Evolutionary conservation across 2,329 filamentous ascomycete species (phyloP).

Genomic region (Hypoxylon sp.): DNA sequence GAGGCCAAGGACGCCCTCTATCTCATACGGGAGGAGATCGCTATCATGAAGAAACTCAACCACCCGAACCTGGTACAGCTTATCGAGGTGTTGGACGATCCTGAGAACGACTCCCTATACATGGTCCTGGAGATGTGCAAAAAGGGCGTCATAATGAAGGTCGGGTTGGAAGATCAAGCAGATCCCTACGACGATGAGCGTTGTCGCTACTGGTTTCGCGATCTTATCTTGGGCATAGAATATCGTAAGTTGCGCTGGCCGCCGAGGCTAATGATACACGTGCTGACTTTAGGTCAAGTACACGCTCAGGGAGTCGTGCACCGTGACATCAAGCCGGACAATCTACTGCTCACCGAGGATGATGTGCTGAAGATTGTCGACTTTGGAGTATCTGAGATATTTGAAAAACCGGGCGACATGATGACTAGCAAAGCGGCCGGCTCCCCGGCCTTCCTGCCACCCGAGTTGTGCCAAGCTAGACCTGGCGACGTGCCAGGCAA

Average conservation of each 20-base stretch:
- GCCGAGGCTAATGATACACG: background rate
- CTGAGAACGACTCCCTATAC: constrained; percentile 93
- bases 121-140: constrained; percentile 99
- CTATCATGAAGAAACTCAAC: constrained; percentile 98
- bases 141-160: constrained; percentile 96
- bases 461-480: constrained; percentile 86
- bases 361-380: constrained; percentile 97
- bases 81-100: constrained; percentile 94
- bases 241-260: constrained; percentile 69
- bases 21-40: constrained; percentile 93
- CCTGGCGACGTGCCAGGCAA: constrained; percentile 89
- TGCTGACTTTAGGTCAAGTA: constrained; percentile 58
- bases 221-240: constrained; percentile 93
- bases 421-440: constrained; percentile 91
- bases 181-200: constrained; percentile 83
- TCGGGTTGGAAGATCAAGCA: constrained; percentile 83
- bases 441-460: constrained; percentile 92
- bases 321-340: constrained; percentile 97
- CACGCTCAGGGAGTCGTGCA: constrained; percentile 96
- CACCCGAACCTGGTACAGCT: constrained; percentile 93
- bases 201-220: constrained; percentile 92
- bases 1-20: constrained; percentile 77
- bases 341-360: constrained; percentile 86
- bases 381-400: constrained; percentile 99
- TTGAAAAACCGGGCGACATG: constrained; percentile 86